Conservation (phyloP, 1,284 basidiomycete species). For the Chalciporus sp. region DNA sequence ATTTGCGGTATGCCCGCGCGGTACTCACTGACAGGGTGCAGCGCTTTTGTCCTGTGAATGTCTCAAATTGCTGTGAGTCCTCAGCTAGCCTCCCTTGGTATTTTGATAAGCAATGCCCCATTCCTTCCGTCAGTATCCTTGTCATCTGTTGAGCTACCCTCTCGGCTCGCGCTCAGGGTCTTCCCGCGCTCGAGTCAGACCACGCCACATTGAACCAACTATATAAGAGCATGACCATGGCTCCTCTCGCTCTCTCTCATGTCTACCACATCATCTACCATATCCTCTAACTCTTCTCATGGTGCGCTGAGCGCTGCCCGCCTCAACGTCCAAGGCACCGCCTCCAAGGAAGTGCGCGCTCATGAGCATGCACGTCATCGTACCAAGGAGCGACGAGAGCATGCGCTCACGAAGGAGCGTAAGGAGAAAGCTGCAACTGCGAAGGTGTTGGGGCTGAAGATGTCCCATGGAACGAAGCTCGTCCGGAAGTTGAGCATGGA, state of each 20-base stretch:
- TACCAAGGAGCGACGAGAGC: slow-evolving; percentile 35
- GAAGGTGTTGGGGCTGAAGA: slow-evolving; percentile 26
- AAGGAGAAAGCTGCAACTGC: slow-evolving; percentile 29
- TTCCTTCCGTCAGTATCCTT: slow-evolving; percentile 1
- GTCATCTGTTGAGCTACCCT: slow-evolving; percentile 1
- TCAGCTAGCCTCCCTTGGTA: slow-evolving; percentile 9
- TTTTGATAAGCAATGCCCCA: background rate
- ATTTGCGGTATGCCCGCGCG: slow-evolving; percentile 2
- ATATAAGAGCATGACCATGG: slow-evolving; percentile 30
- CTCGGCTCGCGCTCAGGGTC: slow-evolving; percentile 22
- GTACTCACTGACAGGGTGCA: slow-evolving; percentile 23
- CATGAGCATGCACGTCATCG: slow-evolving; percentile 36
- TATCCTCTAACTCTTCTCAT: slow-evolving; percentile 22
- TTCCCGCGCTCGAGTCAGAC: slow-evolving; percentile 30
- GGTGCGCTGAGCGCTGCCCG: slow-evolving; percentile 15
- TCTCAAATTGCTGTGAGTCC: slow-evolving; percentile 10
- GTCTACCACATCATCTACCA: slow-evolving; percentile 30
- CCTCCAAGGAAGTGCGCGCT: slow-evolving; percentile 32
- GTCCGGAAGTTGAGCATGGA: slow-evolving; percentile 33
- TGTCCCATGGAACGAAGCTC: slow-evolving; percentile 21
- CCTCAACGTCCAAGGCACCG: slow-evolving; percentile 17
- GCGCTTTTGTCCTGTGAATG: slow-evolving; percentile 24
- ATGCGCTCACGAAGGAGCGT: slow-evolving; percentile 33
- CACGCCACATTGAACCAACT: slow-evolving; percentile 30
- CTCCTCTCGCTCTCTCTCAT: slow-evolving; percentile 21